A percentile compares a stretch with the other conserved stretches of the same genome.
phyloP scores from a whole-genome alignment of 176 grass and related monocot genomes.

The Oropetium thomaeum region DNA sequence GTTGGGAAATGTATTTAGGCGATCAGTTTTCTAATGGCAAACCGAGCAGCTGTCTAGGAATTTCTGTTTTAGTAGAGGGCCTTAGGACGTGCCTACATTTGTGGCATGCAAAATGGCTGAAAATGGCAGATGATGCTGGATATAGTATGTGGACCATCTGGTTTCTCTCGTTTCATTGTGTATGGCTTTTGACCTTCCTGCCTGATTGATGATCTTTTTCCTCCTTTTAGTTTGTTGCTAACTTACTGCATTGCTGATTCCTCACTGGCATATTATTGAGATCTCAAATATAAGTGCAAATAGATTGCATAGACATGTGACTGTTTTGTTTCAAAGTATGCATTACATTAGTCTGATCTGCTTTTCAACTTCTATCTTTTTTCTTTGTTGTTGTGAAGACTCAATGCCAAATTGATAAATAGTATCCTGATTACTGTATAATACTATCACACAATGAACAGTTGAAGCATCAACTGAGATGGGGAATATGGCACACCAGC shows the following conservation, averaged over 20 bases:
- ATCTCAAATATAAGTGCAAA: neutral
- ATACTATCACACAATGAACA: no score
- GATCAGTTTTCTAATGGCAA: constrained; percentile 5
- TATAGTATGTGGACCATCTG: neutral
- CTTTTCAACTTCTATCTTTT: neutral
- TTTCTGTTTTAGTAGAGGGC: constrained; percentile 9
- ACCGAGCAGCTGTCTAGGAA: neutral
- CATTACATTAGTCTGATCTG: neutral
- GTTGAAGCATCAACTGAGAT: no score
- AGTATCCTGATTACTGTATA: no score
- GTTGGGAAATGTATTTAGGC: neutral
- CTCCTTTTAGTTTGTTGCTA: neutral
- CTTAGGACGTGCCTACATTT: constrained; percentile 2
- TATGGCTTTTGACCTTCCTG: neutral
- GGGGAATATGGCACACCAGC: no score
- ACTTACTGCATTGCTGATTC: neutral
- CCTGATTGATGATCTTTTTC: neutral
- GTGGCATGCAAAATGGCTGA: neutral
- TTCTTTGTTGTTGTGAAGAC: no score
- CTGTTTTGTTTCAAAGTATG: neutral
- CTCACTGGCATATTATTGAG: neutral
- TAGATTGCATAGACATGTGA: neutral
- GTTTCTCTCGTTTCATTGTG: neutral
- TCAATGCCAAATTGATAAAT: neutral
- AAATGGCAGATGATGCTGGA: neutral